Evolutionary conservation across 2,329 filamentous ascomycete species (phyloP).

Genomic region (Aspergillus hiratsukae): DNA sequence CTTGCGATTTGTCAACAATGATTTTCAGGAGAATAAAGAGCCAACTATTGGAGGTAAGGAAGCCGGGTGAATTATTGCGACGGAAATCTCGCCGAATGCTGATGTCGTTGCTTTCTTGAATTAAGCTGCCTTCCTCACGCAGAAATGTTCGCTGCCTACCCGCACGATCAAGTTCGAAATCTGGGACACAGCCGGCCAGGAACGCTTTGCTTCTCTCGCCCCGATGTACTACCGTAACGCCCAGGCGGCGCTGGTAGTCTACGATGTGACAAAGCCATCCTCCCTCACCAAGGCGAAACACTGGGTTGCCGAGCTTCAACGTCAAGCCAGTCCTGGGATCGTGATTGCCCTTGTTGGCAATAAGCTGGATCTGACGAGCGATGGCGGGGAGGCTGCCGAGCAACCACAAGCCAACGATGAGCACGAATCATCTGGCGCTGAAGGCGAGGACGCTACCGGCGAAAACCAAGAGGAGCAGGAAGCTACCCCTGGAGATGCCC

Average conservation of each 20-base stretch:
- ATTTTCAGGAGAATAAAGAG: conserved; percentile 99
- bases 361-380: conserved; percentile 81
- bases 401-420: conserved; percentile 33
- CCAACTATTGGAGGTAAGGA: conserved; percentile 88
- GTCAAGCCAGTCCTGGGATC: conserved; percentile 92
- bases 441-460: conserved; percentile 42
- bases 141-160: conserved; percentile 94
- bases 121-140: conserved; percentile 90
- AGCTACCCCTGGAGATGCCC: conserved; percentile 65
- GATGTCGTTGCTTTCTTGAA: conserved; percentile 9
- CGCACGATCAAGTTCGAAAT: conserved; percentile 79
- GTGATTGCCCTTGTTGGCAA: conserved; percentile 97
- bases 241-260: conserved; percentile 94
- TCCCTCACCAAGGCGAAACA: conserved; percentile 96
- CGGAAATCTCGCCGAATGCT: neutral
- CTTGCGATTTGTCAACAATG: conserved; percentile 97
- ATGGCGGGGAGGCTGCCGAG: conserved; percentile 44
- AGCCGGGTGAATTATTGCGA: neutral
- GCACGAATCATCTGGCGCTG: conserved; percentile 28
- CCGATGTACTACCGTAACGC: conserved; percentile 99
- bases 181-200: conserved; percentile 97
- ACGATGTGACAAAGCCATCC: conserved; percentile 95
- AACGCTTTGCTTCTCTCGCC: conserved; percentile 91
- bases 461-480: conserved; percentile 53
- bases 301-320: conserved; percentile 96